Base-by-base conservation (phyloP, 306 rosid genomes). In the Cucurbita pepo region DNA sequence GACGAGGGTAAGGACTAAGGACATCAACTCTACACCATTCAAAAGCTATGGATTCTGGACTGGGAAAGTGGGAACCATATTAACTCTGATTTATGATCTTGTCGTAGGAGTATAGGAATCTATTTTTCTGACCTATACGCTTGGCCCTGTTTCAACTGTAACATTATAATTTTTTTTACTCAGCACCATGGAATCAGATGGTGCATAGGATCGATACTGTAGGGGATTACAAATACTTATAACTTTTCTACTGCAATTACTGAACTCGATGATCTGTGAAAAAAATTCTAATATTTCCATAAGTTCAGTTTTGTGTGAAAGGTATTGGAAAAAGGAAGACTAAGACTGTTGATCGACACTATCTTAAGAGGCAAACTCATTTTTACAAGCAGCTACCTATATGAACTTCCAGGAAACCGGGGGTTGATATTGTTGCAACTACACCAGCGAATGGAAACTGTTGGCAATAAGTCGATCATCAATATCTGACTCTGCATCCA, bases 401-500 rank as follows among this genome's bases (percentile, higher is more conserved):
- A 18, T 4, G 7, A 37, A 9, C 69, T 7, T 18, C 10, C 7
- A 50, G 10, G 14, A 18, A 19, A 11, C 1, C 0, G 18, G 52
- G 36, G n/a, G 36, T 12, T 10, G 38, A 65, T 19, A 9, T 36
- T 51, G 50, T 34, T 1, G 3, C 6, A 9, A 70, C 15, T 15
- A 50, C 57, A 70, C 13, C 8, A 0, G 13, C 30, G 5, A 22
- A 16, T 15, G 8, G 45, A 53, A 34, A 52, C 16, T 54, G 4
- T 52, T 5, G 30, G 53, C 36, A 5, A 50, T 14, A 13, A 10
- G 38, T 75, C 69, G 67, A 57, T 75, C 77, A 52, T 41, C 78
- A 14, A 67, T 76, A 71, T 82, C 85, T 34, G 91, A 75, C 70
- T 78, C 90, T 0, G 79, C 21, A 55, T 74, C 83, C 5, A 86